Conservation (phyloP, 352 stramenopile species). For the Sclerospora graminicola region DNA sequence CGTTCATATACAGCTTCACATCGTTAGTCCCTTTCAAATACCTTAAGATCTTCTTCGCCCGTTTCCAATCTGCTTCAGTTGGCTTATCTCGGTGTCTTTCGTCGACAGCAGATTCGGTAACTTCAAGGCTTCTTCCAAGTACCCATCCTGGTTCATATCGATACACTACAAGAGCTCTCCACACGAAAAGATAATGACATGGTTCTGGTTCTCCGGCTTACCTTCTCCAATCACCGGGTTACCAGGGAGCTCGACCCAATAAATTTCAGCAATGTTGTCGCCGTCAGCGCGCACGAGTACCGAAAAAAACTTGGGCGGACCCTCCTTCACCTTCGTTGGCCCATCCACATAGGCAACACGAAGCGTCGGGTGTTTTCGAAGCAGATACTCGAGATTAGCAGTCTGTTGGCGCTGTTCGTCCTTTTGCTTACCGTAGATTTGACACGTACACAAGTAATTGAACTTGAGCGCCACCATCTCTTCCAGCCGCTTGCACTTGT, state of each 20-base stretch:
- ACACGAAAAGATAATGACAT: too few relatives aligned
- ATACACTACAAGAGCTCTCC: too few relatives aligned
- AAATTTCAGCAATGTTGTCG: constrained; percentile 43
- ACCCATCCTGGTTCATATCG: too few relatives aligned
- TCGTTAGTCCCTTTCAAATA: background rate
- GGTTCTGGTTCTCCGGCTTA: too few relatives aligned
- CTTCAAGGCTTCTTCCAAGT: too few relatives aligned
- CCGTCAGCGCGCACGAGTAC: constrained; percentile 63
- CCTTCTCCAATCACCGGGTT: too few relatives aligned
- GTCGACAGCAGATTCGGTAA: constrained; percentile 24
- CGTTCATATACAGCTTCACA: background rate
- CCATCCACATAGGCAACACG: constrained; percentile 79
- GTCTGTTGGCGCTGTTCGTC: constrained; percentile 76
- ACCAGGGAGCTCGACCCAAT: too few relatives aligned
- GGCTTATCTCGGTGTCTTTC: constrained; percentile 41
- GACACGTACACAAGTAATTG: constrained; percentile 83
- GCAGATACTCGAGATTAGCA: constrained; percentile 61
- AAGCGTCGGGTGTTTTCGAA: constrained; percentile 70
- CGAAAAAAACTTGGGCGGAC: constrained; percentile 75
- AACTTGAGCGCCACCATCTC: constrained; percentile 85
- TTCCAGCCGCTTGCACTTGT: constrained; percentile 74
- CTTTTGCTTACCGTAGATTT: constrained; percentile 84
- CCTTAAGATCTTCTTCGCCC: constrained; percentile 8
- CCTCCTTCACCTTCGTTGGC: constrained; percentile 83
- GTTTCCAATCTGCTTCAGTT: constrained; percentile 2